Evolutionary conservation across 2,329 filamentous ascomycete genomes (phyloP), one percentile per base, ranked within the genome.

Genomic region (Microcyclospora pomicola): DNA sequence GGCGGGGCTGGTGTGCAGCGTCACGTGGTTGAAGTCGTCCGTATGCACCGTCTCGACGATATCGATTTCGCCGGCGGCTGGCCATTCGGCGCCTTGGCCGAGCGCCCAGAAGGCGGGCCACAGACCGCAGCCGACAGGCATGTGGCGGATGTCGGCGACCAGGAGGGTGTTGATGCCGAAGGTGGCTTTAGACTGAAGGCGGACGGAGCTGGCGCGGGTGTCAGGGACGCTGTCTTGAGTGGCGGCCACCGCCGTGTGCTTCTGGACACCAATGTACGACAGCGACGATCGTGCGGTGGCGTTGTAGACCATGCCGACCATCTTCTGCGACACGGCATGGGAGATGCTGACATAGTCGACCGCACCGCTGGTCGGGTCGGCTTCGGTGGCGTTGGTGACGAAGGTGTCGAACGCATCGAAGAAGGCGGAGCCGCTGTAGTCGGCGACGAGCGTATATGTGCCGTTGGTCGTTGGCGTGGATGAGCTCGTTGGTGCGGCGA

Each of bases 61-160:
- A 41, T 70, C 67, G 40, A 66, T 66, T 37, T 69, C 67, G 37
- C 67, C 65, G n/a, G 50, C 49, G 2, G 37, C 39, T 2, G 62
- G 62, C 61, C 61, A 65, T 9, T 43, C 42, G n/a, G 42, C 46
- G 7, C 52, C 49, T 3, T 52, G 51, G 31, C 50, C 43, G n/a
- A 57, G 44, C 36, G 62, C 50, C 61, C 61, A 68, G 36, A 67
- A 57, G 1, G 69, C 68, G 27, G 68, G 67, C 69, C 69, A 73
- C 10, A 63, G 62, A 14, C 69, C 69, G 43, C 64, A 70, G 27
- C 63, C 65, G 9, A 59, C 60, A 1, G 69, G 69, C 56, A 71
- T 69, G 43, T 72, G 69, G 16, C 58, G 59, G 36, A 72, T 58
- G 47, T 72, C 68, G 24, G 64, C 48, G 4, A 71, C 62, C 2